Evolutionary conservation across 768 basidiomycete species (phyloP), one percentile per base, ranked within the genome.

Genomic region (Exidia glandulosa): DNA sequence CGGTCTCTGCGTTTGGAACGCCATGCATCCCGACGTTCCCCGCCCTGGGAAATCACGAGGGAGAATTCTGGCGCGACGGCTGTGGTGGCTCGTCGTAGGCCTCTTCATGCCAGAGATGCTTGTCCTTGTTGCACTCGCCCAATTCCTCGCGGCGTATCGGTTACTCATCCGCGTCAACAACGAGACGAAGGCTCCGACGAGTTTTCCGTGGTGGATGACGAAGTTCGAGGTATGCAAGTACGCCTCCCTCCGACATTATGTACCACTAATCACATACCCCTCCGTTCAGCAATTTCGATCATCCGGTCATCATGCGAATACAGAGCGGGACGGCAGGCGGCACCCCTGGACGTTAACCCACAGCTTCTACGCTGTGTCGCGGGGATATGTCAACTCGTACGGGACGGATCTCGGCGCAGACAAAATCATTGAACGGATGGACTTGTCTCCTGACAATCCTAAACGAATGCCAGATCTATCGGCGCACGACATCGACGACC

Each of bases 1-100:
- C n/a, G n/a, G n/a, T n/a, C n/a, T n/a, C n/a, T n/a, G n/a, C 60
- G 45, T 62, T 12, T 64, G 61, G 63, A 58, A 47, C 25, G 61
- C 63, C 4, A 57, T 64, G 1, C 61, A 61, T 32, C 36, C 57
- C 25, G 59, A 59, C 29, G 45, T 64, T 2, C 48, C 61, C 3
- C 14, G 33, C 13, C 13, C 32, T 23, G 60, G 59, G 27, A 13
- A 14, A 45, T 3, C 41, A 23, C 3, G 41, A 6, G 6, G 1
- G 6, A 12, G 41, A 45, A 6, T 12, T 19, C 16, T 12, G 1
- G 6, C 16, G 41, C 1, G 16, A 19, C 41, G 41, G 12, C 1
- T 62, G 14, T n/a, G 52, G 1, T 59, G 57, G 59, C 10, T 62
- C 7, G 5, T 59, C 19, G 34, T 56, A 12, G 61, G 59, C 3